These are phyloP conservation scores for Hevea brasiliensis DNA, from an alignment of 345 rosid species.

Conservation along the genomic window DNA sequence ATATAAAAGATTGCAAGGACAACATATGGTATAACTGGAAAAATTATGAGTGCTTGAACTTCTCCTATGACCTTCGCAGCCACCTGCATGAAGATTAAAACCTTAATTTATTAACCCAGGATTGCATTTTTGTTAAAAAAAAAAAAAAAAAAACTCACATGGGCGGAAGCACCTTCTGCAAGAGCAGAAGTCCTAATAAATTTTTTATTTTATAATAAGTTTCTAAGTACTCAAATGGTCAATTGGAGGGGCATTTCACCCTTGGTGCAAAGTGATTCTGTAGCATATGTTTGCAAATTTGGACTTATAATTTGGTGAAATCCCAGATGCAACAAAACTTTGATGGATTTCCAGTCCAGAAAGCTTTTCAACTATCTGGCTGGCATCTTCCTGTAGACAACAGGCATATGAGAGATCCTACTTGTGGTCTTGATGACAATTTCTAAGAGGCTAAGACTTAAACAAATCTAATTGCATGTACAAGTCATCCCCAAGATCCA, in stretches of 20 bases:
- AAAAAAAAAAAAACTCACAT: not conserved
- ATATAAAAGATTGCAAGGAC: slow-evolving; percentile 86
- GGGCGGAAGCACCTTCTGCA: not conserved
- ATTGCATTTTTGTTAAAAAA: not conserved
- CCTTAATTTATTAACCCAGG: not conserved
- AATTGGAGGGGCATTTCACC: not conserved
- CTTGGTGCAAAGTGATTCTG: not conserved
- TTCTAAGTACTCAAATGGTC: not conserved
- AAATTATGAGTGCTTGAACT: slow-evolving; percentile 89
- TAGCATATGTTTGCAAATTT: too few relatives aligned
- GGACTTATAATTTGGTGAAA: not conserved
- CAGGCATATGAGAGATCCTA: not conserved
- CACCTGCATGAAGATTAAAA: slow-evolving; percentile 51
- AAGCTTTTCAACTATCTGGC: not conserved
- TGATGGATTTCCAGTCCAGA: not conserved
- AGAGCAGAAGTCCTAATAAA: not conserved
- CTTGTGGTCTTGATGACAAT: not conserved
- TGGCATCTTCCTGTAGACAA: not conserved
- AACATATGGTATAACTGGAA: slow-evolving; percentile 73
- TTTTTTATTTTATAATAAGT: not conserved
- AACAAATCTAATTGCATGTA: not conserved
- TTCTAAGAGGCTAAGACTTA: not conserved
- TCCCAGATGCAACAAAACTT: not conserved
- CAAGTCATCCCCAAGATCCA: not conserved
- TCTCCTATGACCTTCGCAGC: slow-evolving; percentile 98